Base-by-base conservation (phyloP, 805 yeast species). In the Saturnispora sekii region DNA sequence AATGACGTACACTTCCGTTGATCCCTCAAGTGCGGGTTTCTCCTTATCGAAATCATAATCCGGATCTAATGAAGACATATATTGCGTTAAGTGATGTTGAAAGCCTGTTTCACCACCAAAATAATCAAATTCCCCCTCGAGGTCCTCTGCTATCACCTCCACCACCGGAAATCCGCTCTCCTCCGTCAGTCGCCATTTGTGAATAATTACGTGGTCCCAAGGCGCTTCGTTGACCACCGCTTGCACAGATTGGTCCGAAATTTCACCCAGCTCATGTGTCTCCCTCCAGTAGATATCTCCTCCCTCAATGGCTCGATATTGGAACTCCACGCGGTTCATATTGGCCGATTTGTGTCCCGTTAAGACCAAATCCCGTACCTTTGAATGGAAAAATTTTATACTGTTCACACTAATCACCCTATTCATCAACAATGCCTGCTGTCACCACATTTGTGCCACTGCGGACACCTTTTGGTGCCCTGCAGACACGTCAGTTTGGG, bases 401-500 rank as follows among this genome's bases (percentile, higher is more conserved):
- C 26, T 8, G 7, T 21, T 21, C 26, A 21, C 26, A 21, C 26
- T 21, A 21, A 21, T 21, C 26, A 21, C 26, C 26, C 26, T 21
- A 21, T 21, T 21, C 26, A 21, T 21, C 26, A 21, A 21, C 26
- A 21, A 21, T 21, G 26, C 26, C 26, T 21, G 26, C 26, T 21
- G 26, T 21, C 8, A 5, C 26, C 26, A 21, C 26, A 21, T 21
- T 21, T 21, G 26, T 21, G 26, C 26, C 5, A 21, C 26, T 21
- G 26, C 26, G 26, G 26, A 21, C 26, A 21, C 26, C 29, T 32
- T 17, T 15, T 8, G 34, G 33, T 11, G 7, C 21, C 8, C 10
- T 12, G 33, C 46, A 36, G 17, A 35, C 33, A 12, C 58, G 65
- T 41, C 49, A 51, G 4, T 53, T 65, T 36, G 63, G 65, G 18